Evolutionary conservation across 345 rosid genomes (phyloP).

Genomic region (Dipteronia sinensis): DNA sequence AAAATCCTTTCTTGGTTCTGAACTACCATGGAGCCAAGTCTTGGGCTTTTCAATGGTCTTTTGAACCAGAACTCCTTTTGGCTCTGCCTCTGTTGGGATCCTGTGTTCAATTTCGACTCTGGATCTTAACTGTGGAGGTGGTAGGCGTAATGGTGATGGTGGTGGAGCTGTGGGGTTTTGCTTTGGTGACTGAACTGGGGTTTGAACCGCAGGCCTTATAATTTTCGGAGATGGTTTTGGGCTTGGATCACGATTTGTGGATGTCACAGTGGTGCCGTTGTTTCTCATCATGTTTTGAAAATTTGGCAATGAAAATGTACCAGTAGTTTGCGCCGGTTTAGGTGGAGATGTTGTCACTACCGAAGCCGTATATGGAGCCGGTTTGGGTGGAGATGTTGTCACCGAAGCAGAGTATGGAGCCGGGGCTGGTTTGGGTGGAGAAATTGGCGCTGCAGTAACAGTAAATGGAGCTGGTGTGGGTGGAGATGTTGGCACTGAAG

Average conservation of each 20-base stretch:
- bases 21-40: conserved; percentile 12
- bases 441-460: not conserved
- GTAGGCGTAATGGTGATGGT: conserved; percentile 77
- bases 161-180: conserved; percentile 44
- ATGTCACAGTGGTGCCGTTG: not conserved
- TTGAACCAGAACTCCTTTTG: conserved; percentile 65
- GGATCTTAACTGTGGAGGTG: conserved; percentile 58
- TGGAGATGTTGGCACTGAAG: conserved; percentile 28
- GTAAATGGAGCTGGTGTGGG: conserved; percentile 12
- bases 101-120: conserved; percentile 36
- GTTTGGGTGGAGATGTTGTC: not conserved
- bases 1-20: conserved; percentile 18
- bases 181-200: conserved; percentile 50
- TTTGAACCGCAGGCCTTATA: conserved; percentile 25
- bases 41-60: conserved; percentile 45
- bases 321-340: not conserved
- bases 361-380: not conserved
- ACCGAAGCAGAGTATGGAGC: not conserved
- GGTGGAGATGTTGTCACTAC: not conserved
- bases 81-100: conserved; percentile 55
- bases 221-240: conserved; percentile 28
- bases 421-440: conserved; percentile 9
- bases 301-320: not conserved
- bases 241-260: conserved; percentile 4
- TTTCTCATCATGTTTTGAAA: not conserved